Evolutionary conservation across 1,284 basidiomycete species (phyloP), one percentile per base, ranked within the genome.

Genomic region (Coriolopsis trogii): DNA sequence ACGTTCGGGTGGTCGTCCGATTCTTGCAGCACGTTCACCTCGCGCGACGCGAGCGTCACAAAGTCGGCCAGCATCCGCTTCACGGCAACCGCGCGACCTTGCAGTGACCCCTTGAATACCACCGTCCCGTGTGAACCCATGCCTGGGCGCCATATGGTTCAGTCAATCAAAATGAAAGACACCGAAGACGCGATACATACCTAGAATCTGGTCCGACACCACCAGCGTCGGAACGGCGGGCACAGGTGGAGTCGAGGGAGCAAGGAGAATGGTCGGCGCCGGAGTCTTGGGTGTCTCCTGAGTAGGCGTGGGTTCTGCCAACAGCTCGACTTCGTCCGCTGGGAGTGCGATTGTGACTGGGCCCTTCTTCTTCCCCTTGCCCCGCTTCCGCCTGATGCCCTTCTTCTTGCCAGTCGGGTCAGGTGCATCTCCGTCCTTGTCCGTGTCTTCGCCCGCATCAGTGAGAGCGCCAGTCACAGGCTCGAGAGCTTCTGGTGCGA

Each of bases 1-100:
- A 99, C 95, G 70, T 99, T 98, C 4, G 95, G 94, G 65, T 99
- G 97, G 68, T 98, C 94, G 73, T 99, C 97, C 34, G 91, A 93
- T 67, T 98, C 95, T 73, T 96, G 93, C 2, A 99, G 79, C 37
- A 99, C 84, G 66, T 86, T 89, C 21, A 98, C 95, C 76, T 99
- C 97, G 50, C 96, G 91, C 8, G 89, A 84, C 1, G 96, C 95
- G 28, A 99, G 84, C 0, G 93, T 95, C 42, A 97, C 93, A 67
- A 98, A 99, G 70, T 98, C 95, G 62, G 89, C 89, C 23, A 99
- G 80, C 12, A 99, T 81, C 0, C 97, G 90, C 72, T 99, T 99
- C 56, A 99, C 95, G 5, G 96, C 96, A 1, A 99, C 96, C 0
- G 95, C 91, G 46, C 97, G 86, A 1, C 94, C 95, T 73, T 98